These are phyloP conservation scores for Lachnellula suecica DNA, from an alignment of 2,329 filamentous ascomycete species.

Conservation along the genomic window DNA sequence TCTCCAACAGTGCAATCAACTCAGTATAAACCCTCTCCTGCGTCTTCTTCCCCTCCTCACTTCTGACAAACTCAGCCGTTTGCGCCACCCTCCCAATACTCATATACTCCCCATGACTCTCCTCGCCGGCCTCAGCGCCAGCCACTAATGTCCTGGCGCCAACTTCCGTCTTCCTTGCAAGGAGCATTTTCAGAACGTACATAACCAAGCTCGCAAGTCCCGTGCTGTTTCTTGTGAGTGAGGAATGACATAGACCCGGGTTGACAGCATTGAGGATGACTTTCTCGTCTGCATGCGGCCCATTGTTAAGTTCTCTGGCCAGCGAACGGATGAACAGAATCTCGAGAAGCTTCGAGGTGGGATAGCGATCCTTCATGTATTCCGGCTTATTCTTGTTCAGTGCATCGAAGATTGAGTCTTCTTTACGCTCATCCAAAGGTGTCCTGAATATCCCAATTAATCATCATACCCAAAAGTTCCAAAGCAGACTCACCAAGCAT, in stretches of 20 bases:
- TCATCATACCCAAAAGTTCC: too few relatives aligned
- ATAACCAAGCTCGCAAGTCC: slow-evolving; percentile 24
- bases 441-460: slow-evolving; percentile 15
- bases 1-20: slow-evolving; percentile 42
- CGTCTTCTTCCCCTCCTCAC: slow-evolving; percentile 37
- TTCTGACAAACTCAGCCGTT: slow-evolving; percentile 35
- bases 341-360: slow-evolving; percentile 36
- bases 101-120: slow-evolving; percentile 33
- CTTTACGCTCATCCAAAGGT: slow-evolving; percentile 25
- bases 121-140: slow-evolving; percentile 28
- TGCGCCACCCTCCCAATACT: slow-evolving; percentile 25
- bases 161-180: slow-evolving; percentile 33
- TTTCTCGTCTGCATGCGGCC: slow-evolving; percentile 21
- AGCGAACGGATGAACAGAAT: slow-evolving; percentile 32
- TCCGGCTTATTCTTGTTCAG: slow-evolving; percentile 16
- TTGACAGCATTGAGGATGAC: slow-evolving; percentile 35
- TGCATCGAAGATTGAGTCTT: slow-evolving; percentile 19
- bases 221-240: slow-evolving; percentile 31
- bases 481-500: too few relatives aligned
- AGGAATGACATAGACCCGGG: slow-evolving; percentile 35
- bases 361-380: slow-evolving; percentile 32
- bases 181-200: slow-evolving; percentile 23
- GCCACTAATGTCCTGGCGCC: slow-evolving; percentile 36
- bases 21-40: slow-evolving; percentile 42
- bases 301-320: slow-evolving; percentile 25